Evolutionary conservation across 306 rosid genomes (phyloP), one percentile per base, ranked within the genome.

Genomic region (Vigna reflexopilosa): DNA sequence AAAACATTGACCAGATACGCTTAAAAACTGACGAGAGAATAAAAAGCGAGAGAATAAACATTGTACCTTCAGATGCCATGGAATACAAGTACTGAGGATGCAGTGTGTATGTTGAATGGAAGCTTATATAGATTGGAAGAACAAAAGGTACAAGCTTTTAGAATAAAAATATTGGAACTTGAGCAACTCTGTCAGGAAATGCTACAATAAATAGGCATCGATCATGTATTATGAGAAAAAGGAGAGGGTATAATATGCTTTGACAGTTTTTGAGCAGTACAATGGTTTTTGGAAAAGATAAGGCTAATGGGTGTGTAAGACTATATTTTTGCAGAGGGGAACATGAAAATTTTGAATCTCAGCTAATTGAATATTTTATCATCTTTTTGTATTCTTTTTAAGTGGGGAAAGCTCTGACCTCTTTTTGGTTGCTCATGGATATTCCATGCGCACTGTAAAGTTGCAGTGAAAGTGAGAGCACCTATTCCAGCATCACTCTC

Each of bases 401-500:
- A 87, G 93, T 87, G 91, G 92, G 91, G 77, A 90, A 88, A 75
- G 87, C 81, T 91, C 97, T 89, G 95, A 88, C 92, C 83, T 73
- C 83, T 85, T 92, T 92, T 91, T 85, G 90, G 89, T 86, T 86
- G 90, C 82, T 85, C 78, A 82, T 85, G 83, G 42, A 82, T 77
- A 86, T 83, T 84, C 91, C 98, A 92, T 92, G 97, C 95, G 96
- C 98, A 89, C 93, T 84, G 91, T 84, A 90, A 89, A 90, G 90
- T 86, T 89, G 84, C 81, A 81, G 82, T 57, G 81, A 67, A 83
- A 83, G 81, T 78, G 70, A 48, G 72, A 73, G 93, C 90, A 87
- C 88, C 87, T 83, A 81, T 86, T 79, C 61, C 87, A 80, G 81
- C 83, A 83, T 68, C 89, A 79, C 84, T 70, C 63, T 86, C 89